These are phyloP conservation scores for Platanthera guangdongensis DNA, from an alignment of 106 monocot species.

Conservation along the genomic window DNA sequence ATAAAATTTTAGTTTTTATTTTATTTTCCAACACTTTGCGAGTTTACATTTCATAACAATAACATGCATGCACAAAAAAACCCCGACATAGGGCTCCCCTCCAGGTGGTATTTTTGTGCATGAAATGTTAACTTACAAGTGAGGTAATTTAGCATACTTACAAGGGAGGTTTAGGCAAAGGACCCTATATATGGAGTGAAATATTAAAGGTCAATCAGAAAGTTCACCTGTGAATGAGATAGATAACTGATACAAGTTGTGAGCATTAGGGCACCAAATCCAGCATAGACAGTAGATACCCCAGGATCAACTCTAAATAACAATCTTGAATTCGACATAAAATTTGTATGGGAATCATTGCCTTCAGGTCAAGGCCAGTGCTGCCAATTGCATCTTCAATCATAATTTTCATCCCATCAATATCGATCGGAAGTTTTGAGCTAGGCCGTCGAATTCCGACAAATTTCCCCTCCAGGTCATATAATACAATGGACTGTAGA, in stretches of 20 bases:
- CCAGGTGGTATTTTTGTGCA: no score
- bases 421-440: conserved; percentile 89
- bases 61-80: no score
- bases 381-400: conserved; percentile 98
- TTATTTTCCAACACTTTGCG: no score
- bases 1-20: no score
- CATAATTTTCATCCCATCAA: conserved; percentile 69
- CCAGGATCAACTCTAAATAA: conserved; percentile 30
- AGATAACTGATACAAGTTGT: conserved; percentile 90
- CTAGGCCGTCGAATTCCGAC: conserved; percentile 74
- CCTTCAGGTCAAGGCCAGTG: conserved; percentile 92
- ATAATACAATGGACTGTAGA: conserved; percentile 80
- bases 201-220: background rate
- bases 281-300: conserved; percentile 86
- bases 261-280: conserved; percentile 97
- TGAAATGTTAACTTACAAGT: no score
- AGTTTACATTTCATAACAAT: no score
- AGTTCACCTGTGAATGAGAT: conserved; percentile 81
- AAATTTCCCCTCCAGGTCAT: conserved; percentile 94
- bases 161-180: no score
- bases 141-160: no score
- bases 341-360: conserved; percentile 6
- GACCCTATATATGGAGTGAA: background rate
- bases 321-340: background rate
- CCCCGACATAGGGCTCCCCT: no score